These are phyloP conservation scores for Solanum aculeatissimum DNA, from an alignment of 305 asterid genomes.

Conservation along the genomic window DNA sequence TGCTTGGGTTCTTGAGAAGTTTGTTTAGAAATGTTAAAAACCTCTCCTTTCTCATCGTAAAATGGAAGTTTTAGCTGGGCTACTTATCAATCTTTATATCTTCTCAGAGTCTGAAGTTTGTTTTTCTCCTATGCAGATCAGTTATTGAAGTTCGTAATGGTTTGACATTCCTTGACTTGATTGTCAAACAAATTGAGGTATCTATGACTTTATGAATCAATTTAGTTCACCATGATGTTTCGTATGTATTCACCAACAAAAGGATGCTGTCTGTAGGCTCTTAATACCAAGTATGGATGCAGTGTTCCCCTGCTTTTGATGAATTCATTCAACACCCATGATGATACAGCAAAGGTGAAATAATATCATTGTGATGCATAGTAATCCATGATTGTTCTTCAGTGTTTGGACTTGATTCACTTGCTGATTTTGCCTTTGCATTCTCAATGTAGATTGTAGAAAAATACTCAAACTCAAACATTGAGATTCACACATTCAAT, in stretches of 20 bases:
- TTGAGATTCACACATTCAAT: slow-evolving; percentile 72
- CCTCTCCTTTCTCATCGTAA: not conserved
- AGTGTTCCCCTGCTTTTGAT: slow-evolving; percentile 73
- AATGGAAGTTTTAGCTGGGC: not conserved
- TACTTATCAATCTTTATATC: not conserved
- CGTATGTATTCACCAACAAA: not conserved
- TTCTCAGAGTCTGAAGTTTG: not conserved
- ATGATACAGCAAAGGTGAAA: slow-evolving; percentile 69
- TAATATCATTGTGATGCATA: not conserved
- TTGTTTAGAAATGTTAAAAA: not conserved
- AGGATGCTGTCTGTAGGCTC: slow-evolving; percentile 28
- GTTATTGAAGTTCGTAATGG: slow-evolving; percentile 87
- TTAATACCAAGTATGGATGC: slow-evolving; percentile 67
- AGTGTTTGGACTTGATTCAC: not conserved
- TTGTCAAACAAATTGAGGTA: slow-evolving; percentile 85
- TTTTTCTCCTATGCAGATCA: slow-evolving; percentile 31
- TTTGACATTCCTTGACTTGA: slow-evolving; percentile 77
- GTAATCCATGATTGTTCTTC: not conserved
- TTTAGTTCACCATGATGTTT: not conserved
- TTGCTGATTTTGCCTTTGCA: slow-evolving; percentile 10
- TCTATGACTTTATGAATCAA: not conserved
- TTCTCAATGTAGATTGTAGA: slow-evolving; percentile 44
- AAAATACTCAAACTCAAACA: slow-evolving; percentile 47
- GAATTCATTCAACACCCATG: slow-evolving; percentile 91
- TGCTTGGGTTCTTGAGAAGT: not conserved